Evolutionary conservation across 116 monocot genomes (phyloP), one percentile per base, ranked within the genome.

Genomic region (Trichopus zeylanicus): DNA sequence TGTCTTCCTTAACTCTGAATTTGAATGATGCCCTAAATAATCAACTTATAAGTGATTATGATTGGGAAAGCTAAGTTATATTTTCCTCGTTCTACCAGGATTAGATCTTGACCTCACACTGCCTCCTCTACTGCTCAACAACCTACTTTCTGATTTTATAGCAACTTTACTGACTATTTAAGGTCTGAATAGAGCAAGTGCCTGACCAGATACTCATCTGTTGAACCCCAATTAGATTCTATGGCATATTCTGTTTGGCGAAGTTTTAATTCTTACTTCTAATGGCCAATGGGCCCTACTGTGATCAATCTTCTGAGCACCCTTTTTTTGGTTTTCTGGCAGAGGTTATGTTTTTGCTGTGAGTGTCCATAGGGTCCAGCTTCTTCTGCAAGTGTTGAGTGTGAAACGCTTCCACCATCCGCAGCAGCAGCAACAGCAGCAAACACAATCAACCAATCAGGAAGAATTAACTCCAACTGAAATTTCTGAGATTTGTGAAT

Each of bases 291-390:
- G 5, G 51, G 22, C 23, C 3, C 6, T 51, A 4, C 23, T 20
- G 28, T 28, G 23, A 37, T 22, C 13, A 46, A 30, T 4, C 28
- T 26, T 20, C 28, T 47, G 57, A n/a, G n/a, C n/a, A n/a, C n/a
- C n/a, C n/a, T n/a, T 30, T 67, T 55, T 52, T n/a, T n/a, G n/a
- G n/a, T 28, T 28, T 77, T n/a, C n/a, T n/a, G n/a, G 53, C 70
- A 91, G 91, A 57, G 88, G 88, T 12, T 98, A 98, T 66, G 98
- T 98, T 55, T 98, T 91, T 69, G 85, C 91, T 37, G 91, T 98
- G 6, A 91, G 91, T 65, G 88, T 98, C 33, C 98, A 98, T 58
- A 72, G 98, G 62, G 91, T 98, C 29, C 98, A 98, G 61, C 77
- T 98, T 51, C 91, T 98, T 62, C 61, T 98, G 39, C 98, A 98